A percentile compares a stretch with the other conserved stretches of the same genome.
These are phyloP conservation scores for Neurospora tetrasperma DNA, from an alignment of 495 filamentous ascomycete genomes.

Conservation along the genomic window DNA sequence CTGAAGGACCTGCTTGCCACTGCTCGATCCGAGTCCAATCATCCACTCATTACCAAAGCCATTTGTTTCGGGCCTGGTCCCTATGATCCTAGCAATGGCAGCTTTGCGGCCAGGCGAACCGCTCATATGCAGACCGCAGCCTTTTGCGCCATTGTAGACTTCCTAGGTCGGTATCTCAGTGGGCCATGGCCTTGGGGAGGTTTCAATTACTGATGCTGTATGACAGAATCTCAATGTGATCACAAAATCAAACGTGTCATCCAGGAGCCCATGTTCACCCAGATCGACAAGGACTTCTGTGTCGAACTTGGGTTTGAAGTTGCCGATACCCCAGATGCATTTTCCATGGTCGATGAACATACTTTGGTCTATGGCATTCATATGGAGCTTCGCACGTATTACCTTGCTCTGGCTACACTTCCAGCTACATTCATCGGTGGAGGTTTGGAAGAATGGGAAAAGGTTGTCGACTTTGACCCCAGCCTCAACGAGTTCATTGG, in stretches of 20 bases:
- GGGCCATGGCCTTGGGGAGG: no score
- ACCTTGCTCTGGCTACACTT: conserved; percentile 22
- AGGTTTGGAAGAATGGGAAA: conserved; percentile 28
- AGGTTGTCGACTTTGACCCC: conserved; percentile 15
- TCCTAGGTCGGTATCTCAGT: conserved; percentile 22
- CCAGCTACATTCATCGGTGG: conserved; percentile 38
- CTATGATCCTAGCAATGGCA: conserved; percentile 32
- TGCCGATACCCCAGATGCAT: conserved; percentile 47
- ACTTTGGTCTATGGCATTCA: conserved; percentile 51
- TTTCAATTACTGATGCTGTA: background rate
- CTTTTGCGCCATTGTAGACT: conserved; percentile 41
- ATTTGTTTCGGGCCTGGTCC: conserved; percentile 37
- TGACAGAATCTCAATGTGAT: conserved; percentile 9
- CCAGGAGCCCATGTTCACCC: conserved; percentile 65
- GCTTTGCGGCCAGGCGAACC: conserved; percentile 18
- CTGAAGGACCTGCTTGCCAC: conserved; percentile 6
- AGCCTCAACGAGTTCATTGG: background rate
- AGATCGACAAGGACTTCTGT: conserved; percentile 49
- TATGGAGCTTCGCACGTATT: conserved; percentile 40
- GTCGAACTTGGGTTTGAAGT: conserved; percentile 40
- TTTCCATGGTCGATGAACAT: conserved; percentile 37
- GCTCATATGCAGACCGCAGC: conserved; percentile 52
- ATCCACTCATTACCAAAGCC: conserved; percentile 23
- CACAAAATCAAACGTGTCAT: conserved; percentile 37
- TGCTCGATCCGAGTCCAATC: conserved; percentile 2